These are phyloP conservation scores for Zea mays DNA, from an alignment of 176 grass and related monocot species.

Conservation along the genomic window Zm-B73-REFERENCE-NAM-5.0 NC_050099.1:248465501-248466000, in stretches of 20 bases:
- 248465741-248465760: neutral
- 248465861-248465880: neutral
- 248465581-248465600: constrained; percentile 58
- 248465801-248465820: neutral
- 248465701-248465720: neutral
- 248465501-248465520: constrained; percentile 71
- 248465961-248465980: neutral
- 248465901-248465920: neutral
- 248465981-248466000: constrained; percentile 31
- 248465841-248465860: neutral
- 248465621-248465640: constrained; percentile 64
- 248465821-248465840: too few relatives aligned
- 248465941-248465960: neutral
- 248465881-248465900: neutral
- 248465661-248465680: constrained; percentile 50
- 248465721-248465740: neutral
- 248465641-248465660: constrained; percentile 63
- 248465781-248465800: neutral
- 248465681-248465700: neutral
- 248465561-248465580: constrained; percentile 35
- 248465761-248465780: neutral
- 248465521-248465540: constrained; percentile 45
- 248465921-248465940: constrained; percentile 12
- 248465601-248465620: constrained; percentile 56
- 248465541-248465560: constrained; percentile 29